These are phyloP conservation scores for Xerocomus spinulosus DNA, from an alignment of 768 basidiomycete species.

Conservation along the genomic window DNA sequence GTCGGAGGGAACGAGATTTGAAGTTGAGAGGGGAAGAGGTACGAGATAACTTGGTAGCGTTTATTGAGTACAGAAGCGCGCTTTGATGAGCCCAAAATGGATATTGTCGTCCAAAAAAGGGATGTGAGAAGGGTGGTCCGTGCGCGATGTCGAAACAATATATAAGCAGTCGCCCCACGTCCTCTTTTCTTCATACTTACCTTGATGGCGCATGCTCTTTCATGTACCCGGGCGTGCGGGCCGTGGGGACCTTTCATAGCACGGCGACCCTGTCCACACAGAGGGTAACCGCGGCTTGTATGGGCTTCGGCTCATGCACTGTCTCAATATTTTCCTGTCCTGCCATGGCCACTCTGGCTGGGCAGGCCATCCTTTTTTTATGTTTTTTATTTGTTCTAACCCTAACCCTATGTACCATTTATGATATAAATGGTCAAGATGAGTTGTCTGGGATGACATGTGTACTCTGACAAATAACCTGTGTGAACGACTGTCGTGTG, in stretches of 20 bases:
- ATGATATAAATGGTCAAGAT: no score
- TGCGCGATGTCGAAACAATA: constrained; percentile 23
- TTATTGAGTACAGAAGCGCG: constrained; percentile 65
- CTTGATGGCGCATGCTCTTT: constrained; percentile 54
- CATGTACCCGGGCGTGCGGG: constrained; percentile 50
- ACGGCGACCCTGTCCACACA: constrained; percentile 69
- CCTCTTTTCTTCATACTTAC: constrained; percentile 43
- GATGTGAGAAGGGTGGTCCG: constrained; percentile 20
- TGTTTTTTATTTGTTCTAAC: constrained; percentile 32
- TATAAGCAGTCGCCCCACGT: constrained; percentile 20
- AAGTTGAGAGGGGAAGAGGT: constrained; percentile 70
- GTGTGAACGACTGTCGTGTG: background rate
- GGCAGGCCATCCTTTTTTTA: constrained; percentile 44
- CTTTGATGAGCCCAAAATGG: constrained; percentile 31
- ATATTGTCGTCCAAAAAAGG: background rate
- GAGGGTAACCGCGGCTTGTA: constrained; percentile 55
- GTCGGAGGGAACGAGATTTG: constrained; percentile 60
- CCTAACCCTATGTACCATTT: constrained; percentile 43
- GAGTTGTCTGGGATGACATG: constrained; percentile 23
- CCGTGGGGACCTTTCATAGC: constrained; percentile 55
- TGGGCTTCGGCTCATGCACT: constrained; percentile 68
- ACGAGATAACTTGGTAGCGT: constrained; percentile 69
- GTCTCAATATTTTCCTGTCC: constrained; percentile 73
- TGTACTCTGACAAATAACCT: constrained; percentile 10
- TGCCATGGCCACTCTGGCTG: constrained; percentile 61